Base-by-base conservation (phyloP, 2,329 filamentous ascomycete genomes). In the Aspergillus nomiae region DNA sequence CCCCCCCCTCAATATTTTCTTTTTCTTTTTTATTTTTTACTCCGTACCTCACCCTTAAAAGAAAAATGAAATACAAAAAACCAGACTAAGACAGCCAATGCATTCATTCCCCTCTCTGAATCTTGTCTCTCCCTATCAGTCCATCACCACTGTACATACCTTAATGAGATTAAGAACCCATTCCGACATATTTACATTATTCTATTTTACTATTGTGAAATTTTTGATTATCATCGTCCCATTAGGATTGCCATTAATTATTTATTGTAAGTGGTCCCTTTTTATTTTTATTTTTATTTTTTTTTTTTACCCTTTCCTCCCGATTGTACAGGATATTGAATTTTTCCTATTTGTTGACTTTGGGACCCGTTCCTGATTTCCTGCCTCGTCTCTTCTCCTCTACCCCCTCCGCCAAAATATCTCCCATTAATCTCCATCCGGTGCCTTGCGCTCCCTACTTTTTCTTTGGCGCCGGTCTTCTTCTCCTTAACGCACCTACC, bases 381-480 rank as follows among this genome's bases (percentile, higher is more conserved):
- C 58, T 56, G 46, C 57, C 43, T 54, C 48, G 30, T 55, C 28
- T 56, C 58, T 48, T 65, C 19, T n/a, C 38, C 9, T 56, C 12
- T 46, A 48, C 58, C 56, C 56, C 43, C 58, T 53, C 51, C 56
- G 59, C 51, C 32, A 26, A 56, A 54, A 46, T 62, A 41, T 63
- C 46, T 16, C 38, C 38, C 60, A 56, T 60, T 65, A 67, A 67
- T 63, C 54, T 51, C 59, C 59, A 53, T 67, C 62, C 48, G 51
- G 64, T 66, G 60, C 65, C 64, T 66, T 64, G 64, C 64, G 57
- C 63, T 65, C 61, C 63, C 61, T 65, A 50, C 58, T 50, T 65
- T 65, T 60, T 50, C 46, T 50, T 48, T 26, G 30, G 55, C 55
- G n/a, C 30, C 59, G 55, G 46, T 61, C 19, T 56, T 45, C 56